A percentile compares a stretch with the other conserved stretches of the same genome.
These are phyloP conservation scores for Pyricularia sp. DNA, from an alignment of 2,329 filamentous ascomycete species.

Conservation along the genomic window DNA sequence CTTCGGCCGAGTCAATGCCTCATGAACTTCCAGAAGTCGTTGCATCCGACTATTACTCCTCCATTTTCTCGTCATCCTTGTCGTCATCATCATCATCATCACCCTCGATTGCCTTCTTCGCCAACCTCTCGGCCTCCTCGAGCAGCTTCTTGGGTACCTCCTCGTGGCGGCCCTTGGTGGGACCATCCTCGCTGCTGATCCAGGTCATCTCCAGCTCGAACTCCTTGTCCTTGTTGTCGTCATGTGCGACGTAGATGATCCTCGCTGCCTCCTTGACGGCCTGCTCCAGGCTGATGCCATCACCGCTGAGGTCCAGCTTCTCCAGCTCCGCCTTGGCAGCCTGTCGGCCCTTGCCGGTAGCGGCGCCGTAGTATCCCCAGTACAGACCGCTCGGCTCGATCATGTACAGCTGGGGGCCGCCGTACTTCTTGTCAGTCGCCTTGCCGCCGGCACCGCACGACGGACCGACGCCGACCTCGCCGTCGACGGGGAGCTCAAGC, in stretches of 20 bases:
- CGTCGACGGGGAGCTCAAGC: conserved; percentile 75
- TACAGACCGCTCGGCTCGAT: conserved; percentile 95
- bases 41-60: conserved; percentile 48
- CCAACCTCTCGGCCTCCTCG: conserved; percentile 87
- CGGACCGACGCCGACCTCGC: conserved; percentile 79
- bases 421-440: conserved; percentile 61
- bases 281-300: conserved; percentile 68
- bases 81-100: conserved; percentile 71
- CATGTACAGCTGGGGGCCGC: conserved; percentile 95
- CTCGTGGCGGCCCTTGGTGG: conserved; percentile 85
- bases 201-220: conserved; percentile 99
- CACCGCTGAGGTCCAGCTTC: conserved; percentile 82
- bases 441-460: conserved; percentile 76
- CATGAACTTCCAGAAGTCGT: neutral
- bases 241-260: conserved; percentile 95
- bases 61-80: conserved; percentile 67
- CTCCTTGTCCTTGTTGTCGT: conserved; percentile 99
- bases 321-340: conserved; percentile 96
- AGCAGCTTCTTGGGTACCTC: conserved; percentile 85
- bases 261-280: conserved; percentile 93
- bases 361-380: conserved; percentile 98
- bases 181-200: conserved; percentile 78
- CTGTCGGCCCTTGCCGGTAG: conserved; percentile 93
- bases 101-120: conserved; percentile 80
- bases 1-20: neutral